phyloP scores from a whole-genome alignment of 768 basidiomycete genomes.

The Tricholoma matsutake region DNA sequence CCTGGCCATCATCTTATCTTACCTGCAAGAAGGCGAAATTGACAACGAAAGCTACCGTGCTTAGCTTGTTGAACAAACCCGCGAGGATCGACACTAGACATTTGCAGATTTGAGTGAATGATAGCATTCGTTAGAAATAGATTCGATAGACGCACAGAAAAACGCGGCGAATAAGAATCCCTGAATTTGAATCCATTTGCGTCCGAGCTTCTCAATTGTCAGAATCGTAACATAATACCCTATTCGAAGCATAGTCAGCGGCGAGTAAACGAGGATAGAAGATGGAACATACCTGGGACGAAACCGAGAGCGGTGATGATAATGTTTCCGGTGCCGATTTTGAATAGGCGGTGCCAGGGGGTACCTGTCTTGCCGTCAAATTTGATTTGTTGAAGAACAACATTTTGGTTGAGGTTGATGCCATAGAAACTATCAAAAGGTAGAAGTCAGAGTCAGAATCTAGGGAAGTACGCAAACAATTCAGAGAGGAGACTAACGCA shows the following conservation, averaged over 20 bases:
- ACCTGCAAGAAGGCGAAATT: conserved; percentile 69
- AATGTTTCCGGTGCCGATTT: conserved; percentile 62
- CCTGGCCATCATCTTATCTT: background rate
- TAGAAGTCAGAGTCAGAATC: background rate
- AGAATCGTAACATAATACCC: conserved; percentile 71
- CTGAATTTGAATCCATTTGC: conserved; percentile 73
- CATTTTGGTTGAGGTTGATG: conserved; percentile 69
- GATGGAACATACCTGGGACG: conserved; percentile 52
- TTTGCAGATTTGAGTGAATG: background rate
- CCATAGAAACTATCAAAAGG: conserved; percentile 58
- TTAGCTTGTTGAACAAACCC: conserved; percentile 54
- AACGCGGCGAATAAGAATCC: conserved; percentile 71
- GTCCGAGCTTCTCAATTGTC: conserved; percentile 68
- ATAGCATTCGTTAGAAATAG: background rate
- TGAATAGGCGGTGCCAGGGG: conserved; percentile 64
- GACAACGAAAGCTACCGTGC: conserved; percentile 62
- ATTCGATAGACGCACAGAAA: conserved; percentile 46
- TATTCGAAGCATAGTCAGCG: conserved; percentile 19
- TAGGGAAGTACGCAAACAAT: background rate
- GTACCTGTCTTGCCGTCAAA: conserved; percentile 56
- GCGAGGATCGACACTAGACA: conserved; percentile 65
- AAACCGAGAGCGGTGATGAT: conserved; percentile 76
- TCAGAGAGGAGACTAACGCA: conserved; percentile 37
- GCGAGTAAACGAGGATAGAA: background rate
- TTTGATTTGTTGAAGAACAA: conserved; percentile 73